Evolutionary conservation across 2,329 filamentous ascomycete species (phyloP), one percentile per base, ranked within the genome.

Genomic region (Colletotrichum viniferum): DNA sequence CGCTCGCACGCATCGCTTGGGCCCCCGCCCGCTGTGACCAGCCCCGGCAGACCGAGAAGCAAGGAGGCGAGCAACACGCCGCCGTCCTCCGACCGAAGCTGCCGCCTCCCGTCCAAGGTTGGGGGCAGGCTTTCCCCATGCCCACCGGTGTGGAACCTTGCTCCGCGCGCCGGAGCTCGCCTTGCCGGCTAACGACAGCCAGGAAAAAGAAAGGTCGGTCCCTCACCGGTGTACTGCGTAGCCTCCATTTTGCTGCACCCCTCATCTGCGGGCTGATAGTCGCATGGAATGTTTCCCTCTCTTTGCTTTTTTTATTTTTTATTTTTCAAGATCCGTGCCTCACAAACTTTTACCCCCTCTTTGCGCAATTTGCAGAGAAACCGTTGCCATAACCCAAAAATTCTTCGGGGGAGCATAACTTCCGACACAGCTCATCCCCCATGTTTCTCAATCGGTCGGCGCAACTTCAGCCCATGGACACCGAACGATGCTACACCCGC

Each of bases 171-270:
- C 64, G 71, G 43, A n/a, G 43, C 21, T 73, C 70, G 32, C 56
- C 65, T 34, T 69, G n/a, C 58, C 71, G 71, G 56, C 43, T 55
- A 69, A 58, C 56, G 30, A 63, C 65, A 69, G 43, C 32, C 28
- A 8, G 36, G 43, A 73, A 73, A 69, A 73, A 63, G 71, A 69
- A 73, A 73, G 32, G 9, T 32, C 56, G 71, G 43, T 48, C 71
- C 55, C 63, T 61, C 71, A 69, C 43, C 71, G 71, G 58, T 73
- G 65, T 36, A 36, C 34, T 36, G 34, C 34, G 34, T 62, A 73
- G 58, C 26, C 55, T 55, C 55, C 71, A 43, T 38, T 30, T 30
- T 32, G 65, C 71, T 64, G 21, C 21, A 34, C 30, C 24, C 16
- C 64, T 56, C 65, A 26, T 62, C 64, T 36, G 55, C 32, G 48